Conservation (phyloP, 805 yeast genomes). For the Ogataea allantospora region DNA sequence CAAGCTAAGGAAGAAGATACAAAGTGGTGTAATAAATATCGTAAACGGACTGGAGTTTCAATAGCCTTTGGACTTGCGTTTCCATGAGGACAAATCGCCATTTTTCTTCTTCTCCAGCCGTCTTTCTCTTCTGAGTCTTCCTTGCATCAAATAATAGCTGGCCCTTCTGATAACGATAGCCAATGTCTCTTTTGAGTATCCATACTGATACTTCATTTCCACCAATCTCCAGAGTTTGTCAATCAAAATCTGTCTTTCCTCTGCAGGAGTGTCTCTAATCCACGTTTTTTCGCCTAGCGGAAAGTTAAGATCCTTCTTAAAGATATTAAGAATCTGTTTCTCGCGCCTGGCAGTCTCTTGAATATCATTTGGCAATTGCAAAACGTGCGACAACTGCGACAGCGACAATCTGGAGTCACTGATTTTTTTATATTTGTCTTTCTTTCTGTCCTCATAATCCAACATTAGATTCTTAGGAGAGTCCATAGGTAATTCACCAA, state of each 20-base stretch:
- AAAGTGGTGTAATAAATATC: conserved; percentile 3
- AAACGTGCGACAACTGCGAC: conserved; percentile 50
- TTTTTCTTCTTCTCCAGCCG: conserved; percentile 43
- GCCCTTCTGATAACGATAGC: conserved; percentile 81
- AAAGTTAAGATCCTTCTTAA: conserved; percentile 60
- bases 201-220: conserved; percentile 45
- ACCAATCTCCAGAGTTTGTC: conserved; percentile 49
- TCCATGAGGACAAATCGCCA: conserved; percentile 16
- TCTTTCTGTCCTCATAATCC: conserved; percentile 10
- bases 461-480: conserved; percentile 7
- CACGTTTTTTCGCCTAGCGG: conserved; percentile 77
- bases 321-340: conserved; percentile 47
- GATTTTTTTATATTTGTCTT: conserved; percentile 25
- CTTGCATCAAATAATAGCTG: conserved; percentile 77
- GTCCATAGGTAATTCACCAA: conserved; percentile 2
- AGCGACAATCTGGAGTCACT: conserved; percentile 57
- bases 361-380: conserved; percentile 46
- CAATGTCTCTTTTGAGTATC: conserved; percentile 52
- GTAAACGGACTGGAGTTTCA: conserved; percentile 3
- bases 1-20: conserved; percentile 4
- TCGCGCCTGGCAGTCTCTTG: conserved; percentile 59
- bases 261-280: conserved; percentile 72
- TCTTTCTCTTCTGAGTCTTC: conserved; percentile 66
- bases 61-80: conserved; percentile 13
- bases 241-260: conserved; percentile 48